Evolutionary conservation across 2,329 filamentous ascomycete genomes (phyloP).

Genomic region (Lachnellula hyalina): DNA sequence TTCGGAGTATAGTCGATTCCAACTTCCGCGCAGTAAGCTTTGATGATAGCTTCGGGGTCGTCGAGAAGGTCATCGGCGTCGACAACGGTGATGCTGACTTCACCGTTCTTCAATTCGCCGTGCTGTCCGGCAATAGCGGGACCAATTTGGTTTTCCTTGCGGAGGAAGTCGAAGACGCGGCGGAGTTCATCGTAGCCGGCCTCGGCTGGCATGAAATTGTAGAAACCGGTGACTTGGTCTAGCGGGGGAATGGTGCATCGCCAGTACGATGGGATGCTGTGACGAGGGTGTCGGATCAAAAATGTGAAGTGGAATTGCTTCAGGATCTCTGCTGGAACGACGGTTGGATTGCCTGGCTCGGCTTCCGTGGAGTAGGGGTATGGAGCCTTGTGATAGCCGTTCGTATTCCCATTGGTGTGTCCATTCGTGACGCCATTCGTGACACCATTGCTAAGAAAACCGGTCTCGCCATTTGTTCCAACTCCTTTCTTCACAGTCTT

Average conservation of each 20-base stretch:
- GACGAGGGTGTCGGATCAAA: conserved; percentile 91
- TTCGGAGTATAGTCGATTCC: conserved; percentile 68
- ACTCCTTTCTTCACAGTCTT: conserved; percentile 28
- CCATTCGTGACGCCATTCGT: conserved; percentile 30
- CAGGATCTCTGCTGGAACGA: conserved; percentile 69
- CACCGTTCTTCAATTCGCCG: conserved; percentile 24
- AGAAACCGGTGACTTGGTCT: conserved; percentile 75
- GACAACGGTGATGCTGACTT: conserved; percentile 71
- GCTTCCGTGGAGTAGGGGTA: conserved; percentile 53
- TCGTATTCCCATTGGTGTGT: conserved; percentile 29
- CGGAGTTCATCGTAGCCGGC: conserved; percentile 88
- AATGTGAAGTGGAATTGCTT: conserved; percentile 90
- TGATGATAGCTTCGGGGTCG: conserved; percentile 68
- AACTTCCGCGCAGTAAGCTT: conserved; percentile 75
- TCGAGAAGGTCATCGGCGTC: conserved; percentile 94
- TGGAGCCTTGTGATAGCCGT: conserved; percentile 34
- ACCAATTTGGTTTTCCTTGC: conserved; percentile 63
- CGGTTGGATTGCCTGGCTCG: conserved; percentile 75
- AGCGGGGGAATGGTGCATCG: conserved; percentile 89
- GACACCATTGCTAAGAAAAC: conserved; percentile 19
- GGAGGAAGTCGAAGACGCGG: conserved; percentile 79
- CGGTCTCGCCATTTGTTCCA: conserved; percentile 26
- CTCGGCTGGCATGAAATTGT: conserved; percentile 80
- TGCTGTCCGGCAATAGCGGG: conserved; percentile 52
- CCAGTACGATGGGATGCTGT: conserved; percentile 88